Evolutionary conservation across 441 rosid genomes (phyloP).

Genomic region (Arabidopsis hybrid): DNA sequence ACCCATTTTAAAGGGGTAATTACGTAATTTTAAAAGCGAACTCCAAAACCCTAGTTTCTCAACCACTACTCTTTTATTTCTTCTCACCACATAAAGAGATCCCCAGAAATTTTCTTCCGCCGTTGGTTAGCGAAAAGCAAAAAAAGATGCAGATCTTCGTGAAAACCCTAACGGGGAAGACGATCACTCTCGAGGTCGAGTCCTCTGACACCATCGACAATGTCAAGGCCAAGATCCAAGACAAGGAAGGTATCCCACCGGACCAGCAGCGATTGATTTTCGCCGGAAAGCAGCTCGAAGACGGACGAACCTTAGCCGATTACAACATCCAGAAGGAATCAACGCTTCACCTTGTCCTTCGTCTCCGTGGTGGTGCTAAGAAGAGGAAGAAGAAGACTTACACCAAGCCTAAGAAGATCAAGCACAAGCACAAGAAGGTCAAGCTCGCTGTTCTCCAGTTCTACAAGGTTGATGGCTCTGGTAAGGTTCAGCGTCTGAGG

Average conservation of each 20-base stretch:
- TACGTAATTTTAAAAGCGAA: background rate
- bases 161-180: constrained; percentile 91
- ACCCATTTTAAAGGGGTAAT: background rate
- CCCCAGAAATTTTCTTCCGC: background rate
- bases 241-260: constrained; percentile 73
- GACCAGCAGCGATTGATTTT: constrained; percentile 89
- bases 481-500: constrained; percentile 79
- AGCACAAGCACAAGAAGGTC: constrained; percentile 94
- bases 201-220: constrained; percentile 92
- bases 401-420: constrained; percentile 92
- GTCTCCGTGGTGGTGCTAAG: constrained; percentile 88
- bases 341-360: constrained; percentile 80
- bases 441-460: constrained; percentile 85
- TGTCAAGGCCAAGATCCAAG: constrained; percentile 86
- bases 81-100: background rate
- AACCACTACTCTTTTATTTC: background rate
- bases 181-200: constrained; percentile 83
- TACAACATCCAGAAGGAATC: constrained; percentile 93
- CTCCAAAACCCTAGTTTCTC: constrained; percentile 20
- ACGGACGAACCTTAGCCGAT: constrained; percentile 86
- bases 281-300: constrained; percentile 94
- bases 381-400: constrained; percentile 95
- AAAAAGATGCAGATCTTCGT: constrained; percentile 91
- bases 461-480: constrained; percentile 77
- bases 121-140: background rate